Percentiles rank a stretch among this genome's conserved stretches.
These are phyloP conservation scores for Cicer pinnatifidum DNA, from an alignment of 306 rosid genomes.

Conservation along the genomic window DNA sequence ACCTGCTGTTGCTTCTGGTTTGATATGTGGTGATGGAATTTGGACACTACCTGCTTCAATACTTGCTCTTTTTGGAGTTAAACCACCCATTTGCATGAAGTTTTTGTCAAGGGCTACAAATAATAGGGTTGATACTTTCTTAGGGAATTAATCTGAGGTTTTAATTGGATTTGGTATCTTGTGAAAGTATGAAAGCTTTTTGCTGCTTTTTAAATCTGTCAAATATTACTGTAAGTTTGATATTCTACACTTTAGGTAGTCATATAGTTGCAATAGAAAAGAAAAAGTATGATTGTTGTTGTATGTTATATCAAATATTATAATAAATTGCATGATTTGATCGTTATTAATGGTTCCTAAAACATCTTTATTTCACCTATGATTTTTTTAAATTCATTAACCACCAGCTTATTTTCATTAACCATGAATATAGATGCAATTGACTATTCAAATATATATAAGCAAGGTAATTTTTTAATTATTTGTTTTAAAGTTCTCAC, in stretches of 20 bases:
- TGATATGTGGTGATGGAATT: constrained; percentile 65
- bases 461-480: too few species aligned
- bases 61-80: constrained; percentile 55
- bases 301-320: constrained; percentile 25
- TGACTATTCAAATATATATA: too few species aligned
- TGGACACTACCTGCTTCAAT: constrained; percentile 62
- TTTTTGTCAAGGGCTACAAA: constrained; percentile 58
- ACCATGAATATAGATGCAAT: too few species aligned
- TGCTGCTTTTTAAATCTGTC: constrained; percentile 43
- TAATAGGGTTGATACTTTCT: constrained; percentile 43
- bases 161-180: constrained; percentile 28
- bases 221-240: constrained; percentile 8
- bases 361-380: not conserved
- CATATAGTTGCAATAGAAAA: constrained; percentile 8
- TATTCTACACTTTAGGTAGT: constrained; percentile 8
- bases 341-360: not conserved
- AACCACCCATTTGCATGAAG: constrained; percentile 64
- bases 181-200: constrained; percentile 15
- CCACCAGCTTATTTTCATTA: too few species aligned
- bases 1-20: constrained; percentile 63
- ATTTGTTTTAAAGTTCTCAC: too few species aligned
- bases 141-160: constrained; percentile 44
- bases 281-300: not conserved
- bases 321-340: constrained; percentile 5
- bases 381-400: too few species aligned